These are phyloP conservation scores for Rhodotorula sp. DNA, from an alignment of 1,284 basidiomycete genomes.

Conservation along the genomic window DNA sequence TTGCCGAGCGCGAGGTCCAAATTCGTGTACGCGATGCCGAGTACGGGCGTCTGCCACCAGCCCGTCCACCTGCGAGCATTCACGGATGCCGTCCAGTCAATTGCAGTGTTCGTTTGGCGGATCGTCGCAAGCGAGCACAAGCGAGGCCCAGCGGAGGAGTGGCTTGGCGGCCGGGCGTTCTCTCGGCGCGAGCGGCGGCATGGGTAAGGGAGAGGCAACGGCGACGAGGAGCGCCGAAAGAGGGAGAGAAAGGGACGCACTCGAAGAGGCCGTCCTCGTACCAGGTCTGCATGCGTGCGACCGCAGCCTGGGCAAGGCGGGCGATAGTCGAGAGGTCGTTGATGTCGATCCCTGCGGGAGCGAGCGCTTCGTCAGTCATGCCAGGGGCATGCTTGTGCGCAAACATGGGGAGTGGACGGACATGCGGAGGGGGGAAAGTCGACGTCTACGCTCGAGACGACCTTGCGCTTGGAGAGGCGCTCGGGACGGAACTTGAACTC, in stretches of 20 bases:
- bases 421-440: constrained; percentile 14
- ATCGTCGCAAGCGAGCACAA: no score
- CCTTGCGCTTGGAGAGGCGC: background rate
- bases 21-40: constrained; percentile 38
- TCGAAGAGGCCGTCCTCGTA: constrained; percentile 36
- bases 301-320: constrained; percentile 26
- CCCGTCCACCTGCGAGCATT: constrained; percentile 34
- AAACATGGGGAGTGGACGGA: background rate
- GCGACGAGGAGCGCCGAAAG: background rate
- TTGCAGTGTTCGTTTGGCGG: no score
- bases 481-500: constrained; percentile 4
- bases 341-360: constrained; percentile 29
- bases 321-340: constrained; percentile 37
- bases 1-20: constrained; percentile 39
- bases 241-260: constrained; percentile 11
- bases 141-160: no score
- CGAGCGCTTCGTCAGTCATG: background rate
- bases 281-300: constrained; percentile 40
- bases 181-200: background rate
- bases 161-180: no score
- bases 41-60: constrained; percentile 39
- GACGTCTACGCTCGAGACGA: constrained; percentile 7
- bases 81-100: no score
- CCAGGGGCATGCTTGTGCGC: accelerated
- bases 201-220: background rate